Evolutionary conservation across 768 basidiomycete species (phyloP).

Genomic region (Pleurotus djamor): DNA sequence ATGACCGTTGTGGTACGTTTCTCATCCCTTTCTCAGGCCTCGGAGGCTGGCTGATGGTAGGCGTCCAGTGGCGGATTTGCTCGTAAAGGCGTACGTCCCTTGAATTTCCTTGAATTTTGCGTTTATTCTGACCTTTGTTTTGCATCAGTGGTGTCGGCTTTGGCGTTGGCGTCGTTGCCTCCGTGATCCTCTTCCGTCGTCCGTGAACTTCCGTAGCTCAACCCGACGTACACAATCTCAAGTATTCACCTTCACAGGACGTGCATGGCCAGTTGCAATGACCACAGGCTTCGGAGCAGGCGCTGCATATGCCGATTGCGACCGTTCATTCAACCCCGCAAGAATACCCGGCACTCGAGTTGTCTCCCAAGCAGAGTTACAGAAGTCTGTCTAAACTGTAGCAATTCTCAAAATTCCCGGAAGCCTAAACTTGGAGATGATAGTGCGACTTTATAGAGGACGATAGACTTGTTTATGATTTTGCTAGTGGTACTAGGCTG

Average conservation of each 20-base stretch:
- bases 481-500: not conserved
- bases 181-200: constrained; percentile 92
- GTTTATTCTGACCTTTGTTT: not conserved
- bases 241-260: constrained; percentile 47
- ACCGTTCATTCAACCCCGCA: constrained; percentile 90
- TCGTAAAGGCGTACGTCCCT: constrained; percentile 79
- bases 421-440: constrained; percentile 9
- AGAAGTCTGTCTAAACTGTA: constrained; percentile 1
- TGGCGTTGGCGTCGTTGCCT: constrained; percentile 83
- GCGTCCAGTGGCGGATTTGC: constrained; percentile 52
- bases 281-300: constrained; percentile 86
- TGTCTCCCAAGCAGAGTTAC: constrained; percentile 39
- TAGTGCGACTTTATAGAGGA: constrained; percentile 7
- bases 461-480: too few relatives aligned
- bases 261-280: constrained; percentile 89
- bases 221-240: not conserved
- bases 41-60: not conserved
- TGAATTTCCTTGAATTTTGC: not conserved
- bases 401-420: not conserved
- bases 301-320: constrained; percentile 88
- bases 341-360: constrained; percentile 83
- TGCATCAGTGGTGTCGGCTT: constrained; percentile 77
- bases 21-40: constrained; percentile 5
- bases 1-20: constrained; percentile 82
- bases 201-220: constrained; percentile 30